Evolutionary conservation across 805 yeast species (phyloP), one percentile per base, ranked within the genome.

Genomic region (Candida silvicultrix): DNA sequence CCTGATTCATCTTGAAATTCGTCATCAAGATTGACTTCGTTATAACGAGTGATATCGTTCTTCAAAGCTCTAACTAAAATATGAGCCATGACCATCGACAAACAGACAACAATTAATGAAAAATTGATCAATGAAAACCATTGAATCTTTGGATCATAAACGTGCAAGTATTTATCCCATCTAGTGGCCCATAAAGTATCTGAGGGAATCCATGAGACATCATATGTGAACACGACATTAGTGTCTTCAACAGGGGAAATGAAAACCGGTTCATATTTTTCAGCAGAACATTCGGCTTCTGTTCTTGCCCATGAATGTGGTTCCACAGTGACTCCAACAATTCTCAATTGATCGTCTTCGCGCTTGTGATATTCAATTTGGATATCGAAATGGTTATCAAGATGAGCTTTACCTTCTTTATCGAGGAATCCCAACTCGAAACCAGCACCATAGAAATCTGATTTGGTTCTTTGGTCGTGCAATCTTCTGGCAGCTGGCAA

Each of bases 131-230:
- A 77, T 2, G 97, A 89, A 58, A 89, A 87, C 97, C 98, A 92
- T 69, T 94, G 97, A 56, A 94, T 86, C 61, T 85, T 84, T 47
- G 97, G 95, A 61, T 88, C 96, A 63, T 83, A 85, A 21, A 86
- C 94, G 57, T 88, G 95, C 58, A 94, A 73, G 63, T 94, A 94
- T 66, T 89, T 88, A 66, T 94, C 99, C 99, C 99, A 94, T 69
- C 99, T 82, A 2, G 98, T 92, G 31, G 97, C 98, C 98, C 98
- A 94, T 4, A 81, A 79, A 2, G 94, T 86, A 6, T 71, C 73
- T 9, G 92, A 83, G 45, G 76, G 77, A 19, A 68, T 63, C 74
- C 92, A 94, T 32, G 63, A 68, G 18, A 92, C 94, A 2, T 94
- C 82, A 66, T 94, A 94, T n/a, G 96, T 78, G 69, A 80, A 94